Conservation (phyloP, 1,284 basidiomycete species). For the Boletellus deceptivus region DNA sequence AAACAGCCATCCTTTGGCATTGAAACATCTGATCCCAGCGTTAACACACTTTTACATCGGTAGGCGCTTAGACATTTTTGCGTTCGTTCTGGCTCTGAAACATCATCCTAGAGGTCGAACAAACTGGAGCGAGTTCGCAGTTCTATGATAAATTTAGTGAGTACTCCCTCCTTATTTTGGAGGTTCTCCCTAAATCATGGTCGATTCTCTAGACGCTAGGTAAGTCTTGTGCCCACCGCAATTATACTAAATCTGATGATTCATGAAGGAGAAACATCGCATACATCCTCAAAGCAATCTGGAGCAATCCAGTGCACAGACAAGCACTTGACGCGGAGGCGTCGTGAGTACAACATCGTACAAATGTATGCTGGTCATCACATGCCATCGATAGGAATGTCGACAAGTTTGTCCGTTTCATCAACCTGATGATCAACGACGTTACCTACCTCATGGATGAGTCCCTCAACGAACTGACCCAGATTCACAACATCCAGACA, state of each 20-base stretch:
- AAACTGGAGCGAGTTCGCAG: conserved; percentile 95
- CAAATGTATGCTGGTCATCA: conserved; percentile 2
- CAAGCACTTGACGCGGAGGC: conserved; percentile 80
- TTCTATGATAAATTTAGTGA: conserved; percentile 98
- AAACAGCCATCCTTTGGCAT: conserved; percentile 82
- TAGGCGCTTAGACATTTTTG: conserved; percentile 26
- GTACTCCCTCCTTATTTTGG: conserved; percentile 34
- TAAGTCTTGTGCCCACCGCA: conserved; percentile 9
- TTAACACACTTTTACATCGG: conserved; percentile 96
- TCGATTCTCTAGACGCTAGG: conserved; percentile 53
- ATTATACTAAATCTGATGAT: conserved; percentile 13
- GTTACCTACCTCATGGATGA: conserved; percentile 99
- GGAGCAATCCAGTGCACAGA: conserved; percentile 86
- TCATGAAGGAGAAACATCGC: conserved; percentile 76
- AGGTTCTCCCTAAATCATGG: conserved; percentile 5
- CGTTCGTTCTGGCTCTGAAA: neutral
- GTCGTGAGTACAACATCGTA: conserved; percentile 46
- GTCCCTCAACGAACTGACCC: conserved; percentile 84
- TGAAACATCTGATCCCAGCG: conserved; percentile 88
- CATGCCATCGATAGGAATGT: conserved; percentile 55
- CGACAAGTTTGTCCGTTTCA: conserved; percentile 91
- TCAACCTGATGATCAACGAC: conserved; percentile 99
- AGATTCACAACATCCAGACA: conserved; percentile 83
- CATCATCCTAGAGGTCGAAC: conserved; percentile 78
- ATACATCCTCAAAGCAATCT: conserved; percentile 82